phyloP scores from a whole-genome alignment of 2,329 filamentous ascomycete species.

The Fusarium oligoseptatum region DNA sequence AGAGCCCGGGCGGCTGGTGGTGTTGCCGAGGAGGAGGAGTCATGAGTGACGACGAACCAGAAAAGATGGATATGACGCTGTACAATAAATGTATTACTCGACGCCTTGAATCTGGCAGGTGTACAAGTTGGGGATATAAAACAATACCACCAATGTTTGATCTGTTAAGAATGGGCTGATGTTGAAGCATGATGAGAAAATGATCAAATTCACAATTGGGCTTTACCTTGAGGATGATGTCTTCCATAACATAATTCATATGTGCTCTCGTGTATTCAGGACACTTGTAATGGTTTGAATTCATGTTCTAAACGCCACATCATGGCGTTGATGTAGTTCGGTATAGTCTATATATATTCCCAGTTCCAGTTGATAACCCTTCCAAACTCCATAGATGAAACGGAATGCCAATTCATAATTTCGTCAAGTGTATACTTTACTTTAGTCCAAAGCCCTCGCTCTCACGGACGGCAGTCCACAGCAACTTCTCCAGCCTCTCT shows the following conservation, averaged over 20 bases:
- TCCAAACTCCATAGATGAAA: constrained; percentile 38
- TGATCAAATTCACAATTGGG: not conserved
- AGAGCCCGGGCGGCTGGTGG: constrained; percentile 56
- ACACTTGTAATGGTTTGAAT: not conserved
- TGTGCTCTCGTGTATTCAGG: not conserved
- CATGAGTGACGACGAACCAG: constrained; percentile 23
- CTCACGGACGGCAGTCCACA: constrained; percentile 90
- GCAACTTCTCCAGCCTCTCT: constrained; percentile 75
- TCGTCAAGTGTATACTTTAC: constrained; percentile 55
- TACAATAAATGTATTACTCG: constrained; percentile 50
- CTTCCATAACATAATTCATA: not conserved
- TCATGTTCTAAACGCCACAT: constrained; percentile 9
- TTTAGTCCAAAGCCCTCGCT: constrained; percentile 95
- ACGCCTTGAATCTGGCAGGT: constrained; percentile 42
- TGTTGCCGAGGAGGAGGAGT: constrained; percentile 51
- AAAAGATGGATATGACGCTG: constrained; percentile 33
- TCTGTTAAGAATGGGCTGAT: not conserved
- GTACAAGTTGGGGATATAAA: constrained; percentile 46
- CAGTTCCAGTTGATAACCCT: constrained; percentile 1
- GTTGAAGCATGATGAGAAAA: not conserved
- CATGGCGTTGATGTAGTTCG: constrained; percentile 4
- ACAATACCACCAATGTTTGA: constrained; percentile 30
- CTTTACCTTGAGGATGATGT: too few relatives aligned
- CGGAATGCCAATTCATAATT: constrained; percentile 31
- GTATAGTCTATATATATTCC: constrained; percentile 32